Evolutionary conservation across 139 green algal genomes (phyloP).

Genomic region (Eudorina sp.): DNA sequence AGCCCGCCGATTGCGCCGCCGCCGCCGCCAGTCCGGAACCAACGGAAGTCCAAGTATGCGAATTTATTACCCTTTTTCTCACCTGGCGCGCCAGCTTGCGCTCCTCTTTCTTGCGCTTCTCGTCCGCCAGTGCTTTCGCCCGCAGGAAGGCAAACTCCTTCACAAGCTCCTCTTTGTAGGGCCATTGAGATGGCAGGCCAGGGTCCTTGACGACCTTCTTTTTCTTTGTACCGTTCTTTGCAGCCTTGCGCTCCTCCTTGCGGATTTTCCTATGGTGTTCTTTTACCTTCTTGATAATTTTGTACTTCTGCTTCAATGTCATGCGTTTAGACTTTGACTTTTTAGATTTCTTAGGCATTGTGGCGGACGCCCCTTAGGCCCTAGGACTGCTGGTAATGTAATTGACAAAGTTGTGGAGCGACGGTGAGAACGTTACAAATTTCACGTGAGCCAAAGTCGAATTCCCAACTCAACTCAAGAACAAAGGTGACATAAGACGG

Average conservation of each 20-base stretch:
- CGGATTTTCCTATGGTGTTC: conserved; percentile 92
- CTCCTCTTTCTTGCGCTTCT: conserved; percentile 80
- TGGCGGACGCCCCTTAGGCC: not conserved
- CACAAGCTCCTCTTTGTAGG: conserved; percentile 96
- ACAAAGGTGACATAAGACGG: too few species aligned
- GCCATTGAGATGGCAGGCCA: conserved; percentile 93
- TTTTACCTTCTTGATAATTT: conserved; percentile 86
- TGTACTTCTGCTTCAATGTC: conserved; percentile 96
- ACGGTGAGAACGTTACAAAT: too few species aligned
- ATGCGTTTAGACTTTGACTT: conserved; percentile 94
- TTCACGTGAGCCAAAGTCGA: too few species aligned
- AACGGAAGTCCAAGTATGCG: not conserved
- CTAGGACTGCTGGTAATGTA: too few species aligned
- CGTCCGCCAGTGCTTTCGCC: conserved; percentile 72
- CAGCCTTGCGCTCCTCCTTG: conserved; percentile 84
- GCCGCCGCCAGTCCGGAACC: not conserved
- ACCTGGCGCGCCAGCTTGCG: conserved; percentile 66
- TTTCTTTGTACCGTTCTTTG: conserved; percentile 64
- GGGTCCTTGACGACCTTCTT: conserved; percentile 87
- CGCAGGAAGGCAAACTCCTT: conserved; percentile 90
- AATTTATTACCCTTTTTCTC: not conserved
- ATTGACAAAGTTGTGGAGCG: not conserved
- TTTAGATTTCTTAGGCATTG: conserved; percentile 89
- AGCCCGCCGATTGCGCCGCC: not conserved
- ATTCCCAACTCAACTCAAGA: too few species aligned